These are phyloP conservation scores for Fusarium praegraminearum DNA, from an alignment of 2,329 filamentous ascomycete genomes.

Conservation along the genomic window DNA sequence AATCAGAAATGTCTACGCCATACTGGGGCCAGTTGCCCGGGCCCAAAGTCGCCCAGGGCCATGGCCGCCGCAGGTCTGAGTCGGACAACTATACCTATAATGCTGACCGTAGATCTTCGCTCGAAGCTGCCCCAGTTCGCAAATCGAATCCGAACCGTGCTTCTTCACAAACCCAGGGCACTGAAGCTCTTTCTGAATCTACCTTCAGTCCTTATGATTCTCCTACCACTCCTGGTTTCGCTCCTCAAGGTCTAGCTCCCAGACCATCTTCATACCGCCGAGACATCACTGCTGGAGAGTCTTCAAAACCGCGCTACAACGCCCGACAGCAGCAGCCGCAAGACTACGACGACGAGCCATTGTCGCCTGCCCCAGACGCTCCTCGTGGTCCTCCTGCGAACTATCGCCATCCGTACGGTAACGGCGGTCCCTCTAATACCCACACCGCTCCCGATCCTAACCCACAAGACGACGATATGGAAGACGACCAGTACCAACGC, in stretches of 20 bases:
- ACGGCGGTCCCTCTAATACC: conserved; percentile 46
- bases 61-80: conserved; percentile 54
- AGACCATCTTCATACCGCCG: conserved; percentile 69
- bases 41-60: conserved; percentile 55
- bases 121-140: conserved; percentile 56
- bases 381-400: conserved; percentile 69
- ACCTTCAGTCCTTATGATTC: conserved; percentile 70
- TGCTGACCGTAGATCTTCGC: conserved; percentile 50
- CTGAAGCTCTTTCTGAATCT: conserved; percentile 68
- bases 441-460: conserved; percentile 30
- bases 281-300: conserved; percentile 55
- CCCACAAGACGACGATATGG: conserved; percentile 44
- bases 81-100: conserved; percentile 49
- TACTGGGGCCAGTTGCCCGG: conserved; percentile 71
- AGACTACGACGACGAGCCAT: conserved; percentile 55
- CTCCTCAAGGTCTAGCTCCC: conserved; percentile 66
- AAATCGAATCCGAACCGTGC: conserved; percentile 64
- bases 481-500: conserved; percentile 46
- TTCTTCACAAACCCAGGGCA: conserved; percentile 68
- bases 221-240: conserved; percentile 64
- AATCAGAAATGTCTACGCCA: conserved; percentile 58
- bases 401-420: conserved; percentile 62
- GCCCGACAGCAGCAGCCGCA: conserved; percentile 50
- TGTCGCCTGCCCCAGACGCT: conserved; percentile 67
- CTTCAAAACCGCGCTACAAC: conserved; percentile 59